Evolutionary conservation across 139 green algal species (phyloP).

Genomic region (Coelastrella sp.): DNA sequence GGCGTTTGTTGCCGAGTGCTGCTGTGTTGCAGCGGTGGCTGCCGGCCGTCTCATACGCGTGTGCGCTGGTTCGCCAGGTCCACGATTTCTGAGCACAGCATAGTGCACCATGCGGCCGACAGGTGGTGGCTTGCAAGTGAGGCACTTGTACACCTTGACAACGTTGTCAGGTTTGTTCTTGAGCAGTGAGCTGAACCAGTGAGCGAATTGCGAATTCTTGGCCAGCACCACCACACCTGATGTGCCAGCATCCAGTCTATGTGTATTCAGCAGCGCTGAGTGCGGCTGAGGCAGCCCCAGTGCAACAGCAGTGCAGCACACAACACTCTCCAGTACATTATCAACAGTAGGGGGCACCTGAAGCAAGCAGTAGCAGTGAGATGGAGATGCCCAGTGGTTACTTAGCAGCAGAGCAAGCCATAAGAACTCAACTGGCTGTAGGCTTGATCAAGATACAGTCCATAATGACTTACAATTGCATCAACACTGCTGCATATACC

Average conservation of each 20-base stretch:
- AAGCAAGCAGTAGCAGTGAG: background rate
- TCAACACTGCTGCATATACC: no score
- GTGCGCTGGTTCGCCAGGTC: conserved; percentile 58
- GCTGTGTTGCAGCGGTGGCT: conserved; percentile 7
- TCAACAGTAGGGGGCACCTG: conserved; percentile 69
- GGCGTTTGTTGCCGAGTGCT: background rate
- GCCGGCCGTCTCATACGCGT: conserved; percentile 48
- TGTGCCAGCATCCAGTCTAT: conserved; percentile 82
- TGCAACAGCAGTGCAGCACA: conserved; percentile 50
- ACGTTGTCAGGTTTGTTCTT: conserved; percentile 34
- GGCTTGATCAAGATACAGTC: no score
- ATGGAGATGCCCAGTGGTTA: background rate
- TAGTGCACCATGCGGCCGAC: conserved; percentile 65
- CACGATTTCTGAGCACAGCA: conserved; percentile 43
- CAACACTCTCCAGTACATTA: conserved; percentile 66
- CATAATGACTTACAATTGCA: no score
- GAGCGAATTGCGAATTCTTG: conserved; percentile 59
- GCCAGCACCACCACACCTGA: conserved; percentile 83
- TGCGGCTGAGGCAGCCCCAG: conserved; percentile 48
- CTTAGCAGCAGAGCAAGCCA: background rate
- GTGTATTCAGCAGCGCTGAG: conserved; percentile 54
- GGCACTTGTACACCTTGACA: conserved; percentile 12
- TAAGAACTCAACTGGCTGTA: no score
- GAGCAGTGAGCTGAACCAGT: conserved; percentile 69
- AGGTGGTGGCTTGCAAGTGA: conserved; percentile 17